A percentile compares a stretch with the other conserved stretches of the same genome.
Evolutionary conservation across 441 rosid species (phyloP).

Genomic region (Erysimum cheiri): DNA sequence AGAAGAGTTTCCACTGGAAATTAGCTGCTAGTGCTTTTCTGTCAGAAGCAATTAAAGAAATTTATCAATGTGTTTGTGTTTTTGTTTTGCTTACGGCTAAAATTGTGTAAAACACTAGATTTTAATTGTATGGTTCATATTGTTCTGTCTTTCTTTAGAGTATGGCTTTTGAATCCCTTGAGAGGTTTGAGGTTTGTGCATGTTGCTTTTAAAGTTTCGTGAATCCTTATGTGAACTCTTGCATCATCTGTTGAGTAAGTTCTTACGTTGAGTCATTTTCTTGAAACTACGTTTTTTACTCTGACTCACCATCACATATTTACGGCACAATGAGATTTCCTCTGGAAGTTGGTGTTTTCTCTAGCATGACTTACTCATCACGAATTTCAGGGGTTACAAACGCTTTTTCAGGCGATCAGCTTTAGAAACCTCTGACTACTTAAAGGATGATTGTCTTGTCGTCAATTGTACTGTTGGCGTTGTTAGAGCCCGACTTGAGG

Average conservation of each 20-base stretch:
- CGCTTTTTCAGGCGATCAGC: constrained; percentile 69
- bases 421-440: constrained; percentile 71
- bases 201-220: not conserved
- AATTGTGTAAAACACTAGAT: not conserved
- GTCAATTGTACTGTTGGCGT: constrained; percentile 89
- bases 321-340: constrained; percentile 1
- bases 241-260: constrained; percentile 22
- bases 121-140: not conserved
- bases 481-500: constrained; percentile 72
- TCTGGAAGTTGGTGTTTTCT: not conserved
- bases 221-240: constrained; percentile 12
- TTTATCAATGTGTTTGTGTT: not conserved
- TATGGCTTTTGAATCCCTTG: constrained; percentile 1
- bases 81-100: constrained; percentile 3
- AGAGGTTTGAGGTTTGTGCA: not conserved
- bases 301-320: constrained; percentile 17
- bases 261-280: not conserved
- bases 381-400: constrained; percentile 78
- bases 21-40: not conserved
- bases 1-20: not conserved
- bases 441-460: constrained; percentile 77
- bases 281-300: not conserved
- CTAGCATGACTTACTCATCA: constrained; percentile 7
- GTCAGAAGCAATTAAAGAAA: not conserved
- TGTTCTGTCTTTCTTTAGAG: not conserved